Conservation (phyloP, 345 rosid species). For the Populus nigra region DNA sequence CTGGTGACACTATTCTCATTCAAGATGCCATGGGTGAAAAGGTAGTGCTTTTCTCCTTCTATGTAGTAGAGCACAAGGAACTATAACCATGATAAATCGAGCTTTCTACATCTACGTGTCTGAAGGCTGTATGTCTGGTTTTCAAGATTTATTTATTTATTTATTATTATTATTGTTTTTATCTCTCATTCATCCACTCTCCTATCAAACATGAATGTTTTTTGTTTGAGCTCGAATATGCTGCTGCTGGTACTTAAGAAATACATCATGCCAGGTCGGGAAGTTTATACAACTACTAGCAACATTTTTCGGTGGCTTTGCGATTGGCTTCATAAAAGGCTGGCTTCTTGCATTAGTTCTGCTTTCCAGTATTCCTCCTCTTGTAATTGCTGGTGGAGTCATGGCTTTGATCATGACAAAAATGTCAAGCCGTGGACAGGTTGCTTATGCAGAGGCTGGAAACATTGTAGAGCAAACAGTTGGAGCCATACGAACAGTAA, state of each 20-base stretch:
- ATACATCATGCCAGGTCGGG: constrained; percentile 51
- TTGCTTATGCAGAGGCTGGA: constrained; percentile 86
- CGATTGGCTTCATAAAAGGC: constrained; percentile 59
- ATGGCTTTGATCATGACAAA: constrained; percentile 57
- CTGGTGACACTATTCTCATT: constrained; percentile 84
- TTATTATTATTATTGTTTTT: neutral
- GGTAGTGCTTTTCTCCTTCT: constrained; percentile 27
- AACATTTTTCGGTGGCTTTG: constrained; percentile 67
- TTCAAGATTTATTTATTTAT: too few relatives aligned
- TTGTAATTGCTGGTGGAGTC: constrained; percentile 51
- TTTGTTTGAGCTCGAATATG: too few relatives aligned
- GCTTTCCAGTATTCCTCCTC: constrained; percentile 58
- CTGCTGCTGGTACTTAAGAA: neutral
- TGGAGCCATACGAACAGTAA: constrained; percentile 79
- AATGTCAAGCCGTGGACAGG: constrained; percentile 71
- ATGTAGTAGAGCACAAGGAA: too few relatives aligned
- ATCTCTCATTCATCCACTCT: neutral
- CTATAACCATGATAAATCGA: too few relatives aligned
- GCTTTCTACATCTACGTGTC: too few relatives aligned
- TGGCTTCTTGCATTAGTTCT: constrained; percentile 53
- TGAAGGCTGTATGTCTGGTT: too few relatives aligned
- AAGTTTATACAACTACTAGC: constrained; percentile 61
- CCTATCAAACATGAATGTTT: neutral
- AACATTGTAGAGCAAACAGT: constrained; percentile 81
- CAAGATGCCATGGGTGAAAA: constrained; percentile 96